Evolutionary conservation across 2,329 filamentous ascomycete species (phyloP).

Genomic region (Spiromastix sp.): DNA sequence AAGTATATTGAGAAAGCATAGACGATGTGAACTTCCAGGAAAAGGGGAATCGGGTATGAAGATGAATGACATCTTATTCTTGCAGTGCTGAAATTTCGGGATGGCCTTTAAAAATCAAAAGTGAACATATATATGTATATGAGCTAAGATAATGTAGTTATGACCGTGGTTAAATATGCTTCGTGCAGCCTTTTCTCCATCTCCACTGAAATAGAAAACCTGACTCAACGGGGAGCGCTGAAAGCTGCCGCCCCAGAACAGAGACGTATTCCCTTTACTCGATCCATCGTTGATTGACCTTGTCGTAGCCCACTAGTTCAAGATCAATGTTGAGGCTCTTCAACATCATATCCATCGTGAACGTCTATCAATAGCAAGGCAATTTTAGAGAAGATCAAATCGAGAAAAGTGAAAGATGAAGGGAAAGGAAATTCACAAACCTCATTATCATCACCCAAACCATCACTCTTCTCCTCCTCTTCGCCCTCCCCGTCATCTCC

Average conservation of each 20-base stretch:
- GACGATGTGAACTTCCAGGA: too few species aligned
- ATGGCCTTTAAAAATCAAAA: too few species aligned
- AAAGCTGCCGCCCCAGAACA: too few species aligned
- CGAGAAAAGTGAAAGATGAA: background rate
- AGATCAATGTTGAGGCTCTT: slow-evolving; percentile 54
- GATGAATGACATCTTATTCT: too few species aligned
- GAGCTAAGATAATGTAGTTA: background rate
- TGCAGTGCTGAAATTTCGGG: too few species aligned
- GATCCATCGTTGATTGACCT: slow-evolving; percentile 46
- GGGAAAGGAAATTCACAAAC: slow-evolving; percentile 29
- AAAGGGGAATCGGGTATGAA: too few species aligned
- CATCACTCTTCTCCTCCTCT: slow-evolving; percentile 23
- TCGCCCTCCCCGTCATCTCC: slow-evolving; percentile 27
- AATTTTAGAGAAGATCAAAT: slow-evolving; percentile 6
- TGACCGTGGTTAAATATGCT: too few species aligned
- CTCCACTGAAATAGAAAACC: too few species aligned
- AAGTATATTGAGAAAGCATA: slow-evolving; percentile 55
- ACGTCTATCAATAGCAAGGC: too few species aligned
- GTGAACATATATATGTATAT: background rate
- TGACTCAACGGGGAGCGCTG: too few species aligned
- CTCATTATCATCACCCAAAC: slow-evolving; percentile 22
- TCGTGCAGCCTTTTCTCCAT: too few species aligned
- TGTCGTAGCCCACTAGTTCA: slow-evolving; percentile 53
- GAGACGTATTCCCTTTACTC: too few species aligned
- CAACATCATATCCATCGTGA: slow-evolving; percentile 62